Evolutionary conservation across 768 basidiomycete species (phyloP).

Genomic region (Mycena amicta): DNA sequence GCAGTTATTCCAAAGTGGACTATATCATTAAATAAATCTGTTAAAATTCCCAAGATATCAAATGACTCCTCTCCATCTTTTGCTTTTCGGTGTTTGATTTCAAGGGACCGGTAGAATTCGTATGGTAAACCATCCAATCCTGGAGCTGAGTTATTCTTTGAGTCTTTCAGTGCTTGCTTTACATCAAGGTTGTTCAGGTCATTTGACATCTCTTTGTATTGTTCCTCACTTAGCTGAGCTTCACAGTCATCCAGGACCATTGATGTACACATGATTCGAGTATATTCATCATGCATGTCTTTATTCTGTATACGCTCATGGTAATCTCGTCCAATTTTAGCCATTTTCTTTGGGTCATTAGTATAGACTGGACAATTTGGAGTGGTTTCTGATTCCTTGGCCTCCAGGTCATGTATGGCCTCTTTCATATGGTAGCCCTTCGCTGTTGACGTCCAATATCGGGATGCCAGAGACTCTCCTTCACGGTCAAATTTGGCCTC

Average conservation of each 20-base stretch:
- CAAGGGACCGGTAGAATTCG: background rate
- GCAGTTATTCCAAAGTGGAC: background rate
- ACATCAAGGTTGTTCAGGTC: background rate
- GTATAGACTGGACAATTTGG: background rate
- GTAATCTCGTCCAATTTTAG: conserved; percentile 2
- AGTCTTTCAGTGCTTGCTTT: background rate
- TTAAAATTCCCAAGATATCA: background rate
- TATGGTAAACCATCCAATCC: conserved; percentile 5
- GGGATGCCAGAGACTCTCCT: background rate
- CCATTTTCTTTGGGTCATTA: background rate
- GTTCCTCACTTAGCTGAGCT: background rate
- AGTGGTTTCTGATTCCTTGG: background rate
- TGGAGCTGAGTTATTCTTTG: background rate
- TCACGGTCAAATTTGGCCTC: background rate
- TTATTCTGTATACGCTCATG: background rate
- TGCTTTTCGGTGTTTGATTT: background rate
- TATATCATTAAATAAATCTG: conserved; percentile 1
- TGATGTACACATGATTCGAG: background rate
- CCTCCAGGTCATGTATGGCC: conserved; percentile 1
- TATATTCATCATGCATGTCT: conserved; percentile 3
- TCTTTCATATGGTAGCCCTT: background rate
- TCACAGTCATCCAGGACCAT: background rate
- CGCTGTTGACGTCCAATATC: background rate
- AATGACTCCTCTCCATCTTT: background rate
- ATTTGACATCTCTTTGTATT: background rate